A percentile compares a stretch with the other conserved stretches of the same genome.
Conservation (phyloP, 768 basidiomycete species). For the Leccinum boreale region DNA sequence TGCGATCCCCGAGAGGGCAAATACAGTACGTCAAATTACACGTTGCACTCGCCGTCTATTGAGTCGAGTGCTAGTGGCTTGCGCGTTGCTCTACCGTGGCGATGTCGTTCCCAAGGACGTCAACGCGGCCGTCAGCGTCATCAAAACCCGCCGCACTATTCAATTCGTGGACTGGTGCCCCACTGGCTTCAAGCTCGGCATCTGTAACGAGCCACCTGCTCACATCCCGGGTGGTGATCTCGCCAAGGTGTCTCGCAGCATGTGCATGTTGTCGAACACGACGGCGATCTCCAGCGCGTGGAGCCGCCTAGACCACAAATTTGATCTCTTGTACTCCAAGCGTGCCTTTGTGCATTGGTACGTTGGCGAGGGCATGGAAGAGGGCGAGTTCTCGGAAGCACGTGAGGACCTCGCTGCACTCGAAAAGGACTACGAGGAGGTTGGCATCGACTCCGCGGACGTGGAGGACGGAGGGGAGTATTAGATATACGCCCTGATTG, state of each 20-base stretch:
- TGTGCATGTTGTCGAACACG: constrained; percentile 80
- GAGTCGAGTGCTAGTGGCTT: constrained; percentile 46
- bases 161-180: constrained; percentile 80
- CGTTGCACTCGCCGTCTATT: neutral
- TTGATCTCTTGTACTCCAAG: constrained; percentile 74
- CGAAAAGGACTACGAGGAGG: constrained; percentile 95
- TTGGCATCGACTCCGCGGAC: constrained; percentile 53
- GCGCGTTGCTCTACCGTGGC: constrained; percentile 69
- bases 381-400: constrained; percentile 98
- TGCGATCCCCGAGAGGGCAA: constrained; percentile 79
- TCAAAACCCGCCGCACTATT: constrained; percentile 78
- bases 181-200: constrained; percentile 76
- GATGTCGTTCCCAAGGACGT: constrained; percentile 79
- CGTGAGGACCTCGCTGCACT: constrained; percentile 99
- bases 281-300: constrained; percentile 71
- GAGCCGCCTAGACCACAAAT: constrained; percentile 75
- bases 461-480: constrained; percentile 50
- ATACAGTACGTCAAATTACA: constrained; percentile 48
- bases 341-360: constrained; percentile 59
- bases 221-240: constrained; percentile 74
- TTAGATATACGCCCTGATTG: constrained; percentile 21
- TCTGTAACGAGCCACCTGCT: constrained; percentile 77
- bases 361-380: constrained; percentile 78
- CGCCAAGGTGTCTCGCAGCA: constrained; percentile 69
- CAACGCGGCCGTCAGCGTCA: constrained; percentile 67